These are phyloP conservation scores for Plantago lanceolata DNA, from an alignment of 305 asterid genomes.

Conservation along the genomic window DNA sequence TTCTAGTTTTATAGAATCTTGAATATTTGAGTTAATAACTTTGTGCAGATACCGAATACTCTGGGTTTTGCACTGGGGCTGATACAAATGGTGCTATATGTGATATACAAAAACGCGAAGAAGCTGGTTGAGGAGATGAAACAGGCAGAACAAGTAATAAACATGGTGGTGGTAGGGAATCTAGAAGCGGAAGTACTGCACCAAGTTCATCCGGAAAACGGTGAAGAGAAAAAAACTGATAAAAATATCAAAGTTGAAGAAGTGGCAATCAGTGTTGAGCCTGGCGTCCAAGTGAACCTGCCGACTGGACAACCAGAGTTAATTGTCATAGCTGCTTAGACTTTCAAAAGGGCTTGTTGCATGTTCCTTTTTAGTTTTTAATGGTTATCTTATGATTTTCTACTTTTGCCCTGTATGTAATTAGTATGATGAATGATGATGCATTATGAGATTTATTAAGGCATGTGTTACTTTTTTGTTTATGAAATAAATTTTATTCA, in stretches of 20 bases:
- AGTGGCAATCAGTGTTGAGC: slow-evolving; percentile 4
- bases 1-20: background rate
- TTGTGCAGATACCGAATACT: slow-evolving; percentile 48
- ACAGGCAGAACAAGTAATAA: slow-evolving; percentile 22
- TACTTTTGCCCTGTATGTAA: no score
- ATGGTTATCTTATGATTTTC: no score
- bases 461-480: no score
- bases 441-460: no score
- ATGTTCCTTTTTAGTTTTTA: no score
- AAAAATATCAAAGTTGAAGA: background rate
- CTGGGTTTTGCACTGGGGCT: slow-evolving; percentile 48
- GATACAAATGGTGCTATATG: slow-evolving; percentile 50
- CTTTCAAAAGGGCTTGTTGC: no score
- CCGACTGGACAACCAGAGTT: no score
- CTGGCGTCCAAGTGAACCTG: no score
- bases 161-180: slow-evolving; percentile 32
- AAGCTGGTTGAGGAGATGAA: slow-evolving; percentile 25
- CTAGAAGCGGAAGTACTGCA: slow-evolving; percentile 29
- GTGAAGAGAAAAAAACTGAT: slow-evolving; percentile 1
- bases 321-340: no score
- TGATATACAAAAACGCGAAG: slow-evolving; percentile 37
- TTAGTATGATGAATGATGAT: no score
- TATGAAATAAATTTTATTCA: no score
- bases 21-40: background rate
- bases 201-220: slow-evolving; percentile 3